A percentile compares a stretch with the other conserved stretches of the same genome.
These are phyloP conservation scores for Myriosclerotinia scirpicola DNA, from an alignment of 2,329 filamentous ascomycete species.

Conservation along the genomic window DNA sequence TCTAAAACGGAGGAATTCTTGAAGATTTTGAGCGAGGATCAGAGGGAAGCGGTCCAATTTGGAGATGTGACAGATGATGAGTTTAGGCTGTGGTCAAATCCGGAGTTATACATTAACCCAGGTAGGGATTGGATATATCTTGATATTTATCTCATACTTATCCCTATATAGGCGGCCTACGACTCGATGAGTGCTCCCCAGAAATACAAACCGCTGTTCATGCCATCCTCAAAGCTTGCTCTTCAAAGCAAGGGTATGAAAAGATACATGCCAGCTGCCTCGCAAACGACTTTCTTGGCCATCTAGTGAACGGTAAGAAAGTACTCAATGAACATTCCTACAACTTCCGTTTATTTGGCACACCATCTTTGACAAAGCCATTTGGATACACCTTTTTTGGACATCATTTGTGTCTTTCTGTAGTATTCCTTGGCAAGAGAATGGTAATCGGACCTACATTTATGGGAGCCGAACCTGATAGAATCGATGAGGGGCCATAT, in stretches of 20 bases:
- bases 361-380: slow-evolving; percentile 31
- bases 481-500: slow-evolving; percentile 39
- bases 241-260: slow-evolving; percentile 34
- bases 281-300: slow-evolving; percentile 37
- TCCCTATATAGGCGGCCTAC: slow-evolving; percentile 32
- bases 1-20: slow-evolving; percentile 29
- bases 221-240: slow-evolving; percentile 33
- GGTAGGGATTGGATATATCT: slow-evolving; percentile 24
- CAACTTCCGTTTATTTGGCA: slow-evolving; percentile 37
- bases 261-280: slow-evolving; percentile 37
- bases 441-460: slow-evolving; percentile 74
- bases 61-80: slow-evolving; percentile 36
- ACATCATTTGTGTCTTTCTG: slow-evolving; percentile 73
- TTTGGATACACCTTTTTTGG: slow-evolving; percentile 55
- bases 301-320: slow-evolving; percentile 36
- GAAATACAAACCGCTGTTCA: slow-evolving; percentile 35
- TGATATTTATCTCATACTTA: neutral
- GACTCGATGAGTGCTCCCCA: slow-evolving; percentile 34
- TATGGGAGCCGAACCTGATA: slow-evolving; percentile 76
- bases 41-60: slow-evolving; percentile 33
- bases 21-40: slow-evolving; percentile 29
- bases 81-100: slow-evolving; percentile 39
- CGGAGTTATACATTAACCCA: slow-evolving; percentile 39
- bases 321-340: slow-evolving; percentile 38
- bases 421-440: slow-evolving; percentile 64